Evolutionary conservation across 352 stramenopile species (phyloP), one percentile per base, ranked within the genome.

Genomic region (Globisporangium polare): DNA sequence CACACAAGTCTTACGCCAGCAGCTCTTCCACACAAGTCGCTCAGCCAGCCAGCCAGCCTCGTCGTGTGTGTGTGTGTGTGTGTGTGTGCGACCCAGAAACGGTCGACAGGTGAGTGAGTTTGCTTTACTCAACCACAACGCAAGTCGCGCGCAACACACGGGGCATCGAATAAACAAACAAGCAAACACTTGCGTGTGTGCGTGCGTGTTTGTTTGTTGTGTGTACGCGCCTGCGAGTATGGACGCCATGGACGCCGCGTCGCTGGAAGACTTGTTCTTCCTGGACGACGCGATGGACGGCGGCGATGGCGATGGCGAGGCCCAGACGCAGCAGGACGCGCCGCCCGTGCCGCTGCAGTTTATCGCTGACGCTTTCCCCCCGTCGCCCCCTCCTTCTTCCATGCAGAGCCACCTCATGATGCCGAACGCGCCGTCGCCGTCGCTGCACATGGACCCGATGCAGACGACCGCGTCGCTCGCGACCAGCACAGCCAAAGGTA

Each of bases 391-490:
- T 39, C 68, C 68, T 47, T 59, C 37, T 37, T 24, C 47, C 27
- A 57, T 60, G 51, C 72, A 64, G 24, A 45, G 54, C 39, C 56
- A 67, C 58, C 62, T 58, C n/a, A 60, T 68, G 43, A 66, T 68
- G 18, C 71, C 71, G 29, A 66, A 74, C 53, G 71, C 71, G 71
- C 71, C 71, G 47, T 78, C 71, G 58, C 71, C 71, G 17, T 69
- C 65, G 52, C 71, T 69, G 33, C 53, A 71, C n/a, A 58, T 65
- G 22, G 60, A 68, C 55, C 57, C 43, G 13, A 63, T 72, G 61
- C 58, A 67, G 35, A 24, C 66, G 12, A 31, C 33, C 45, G 50
- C 33, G 29, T 43, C 66, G 8, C 55, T 39, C 51, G 18, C 61
- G 10, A 60, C 31, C 24, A 54, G 20, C 15, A 54, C 33, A 18